Evolutionary conservation across 1,139 yeast genomes (phyloP), one percentile per base, ranked within the genome.

Genomic region (Hyphopichia wangnamkhiaoensis): DNA sequence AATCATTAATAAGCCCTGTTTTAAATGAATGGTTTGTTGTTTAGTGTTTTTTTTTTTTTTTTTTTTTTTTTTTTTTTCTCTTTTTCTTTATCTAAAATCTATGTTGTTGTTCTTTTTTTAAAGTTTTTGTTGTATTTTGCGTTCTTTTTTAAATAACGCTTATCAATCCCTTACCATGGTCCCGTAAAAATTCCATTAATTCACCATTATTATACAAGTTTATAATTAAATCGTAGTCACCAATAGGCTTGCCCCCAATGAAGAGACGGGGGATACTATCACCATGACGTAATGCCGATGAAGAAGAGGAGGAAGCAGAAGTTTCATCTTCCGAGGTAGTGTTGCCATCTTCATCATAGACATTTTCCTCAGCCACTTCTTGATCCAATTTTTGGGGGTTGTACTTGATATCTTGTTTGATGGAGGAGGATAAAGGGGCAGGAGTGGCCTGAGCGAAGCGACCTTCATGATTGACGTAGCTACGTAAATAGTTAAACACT

Each of bases 171-270:
- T 52, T 50, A 3, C 69, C 70, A 13, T 50, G 49, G 25, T 49
- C 51, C 31, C 50, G 50, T 34, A 65, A 54, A 39, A 49, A 59
- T 1, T 38, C 35, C 19, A 44, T 41, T 37, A 65, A 53, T 19
- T 51, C 50, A 35, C 56, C 53, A 20, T 47, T 35, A n/a, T 52
- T 42, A 38, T 47, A 44, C 48, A 53, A 53, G 3, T 48, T 48
- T 34, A 64, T 50, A 16, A 63, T 51, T 14, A 59, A 59, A 3
- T 50, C 44, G 38, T 52, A 58, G 26, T 54, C 58, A 9, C 65
- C 70, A 15, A 58, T 44, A 9, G 71, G 70, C 27, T 43, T 41
- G 1, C 68, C 70, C 12, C 67, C 66, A 31, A 65, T 54, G 38
- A 64, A 65, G 26, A 65, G 49, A 16, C 68, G 46, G 1, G 70